These are phyloP conservation scores for Leavenworthia alabamica DNA, from an alignment of 345 rosid species.

Conservation along the genomic window DNA sequence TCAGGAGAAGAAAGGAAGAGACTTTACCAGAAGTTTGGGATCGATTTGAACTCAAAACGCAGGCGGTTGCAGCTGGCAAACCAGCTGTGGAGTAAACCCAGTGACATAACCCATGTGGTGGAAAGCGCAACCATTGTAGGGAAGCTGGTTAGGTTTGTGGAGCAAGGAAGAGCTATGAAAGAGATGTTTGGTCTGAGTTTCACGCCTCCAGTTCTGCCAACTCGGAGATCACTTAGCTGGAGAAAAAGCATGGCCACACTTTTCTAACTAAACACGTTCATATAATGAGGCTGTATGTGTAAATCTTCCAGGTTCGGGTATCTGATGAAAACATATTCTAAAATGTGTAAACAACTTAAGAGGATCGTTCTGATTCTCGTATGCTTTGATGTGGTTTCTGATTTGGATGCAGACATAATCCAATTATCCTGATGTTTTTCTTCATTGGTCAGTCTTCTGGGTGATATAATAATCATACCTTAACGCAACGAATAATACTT, in stretches of 20 bases:
- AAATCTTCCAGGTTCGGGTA: conserved; percentile 17
- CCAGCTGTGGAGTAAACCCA: conserved; percentile 58
- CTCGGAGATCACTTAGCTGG: conserved; percentile 63
- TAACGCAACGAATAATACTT: not conserved
- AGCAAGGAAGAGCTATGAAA: conserved; percentile 71
- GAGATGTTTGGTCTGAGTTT: conserved; percentile 92
- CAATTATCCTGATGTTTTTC: not conserved
- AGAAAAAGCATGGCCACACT: conserved; percentile 56
- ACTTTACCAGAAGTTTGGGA: conserved; percentile 76
- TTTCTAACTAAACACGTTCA: conserved; percentile 27
- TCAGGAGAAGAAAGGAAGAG: conserved; percentile 55
- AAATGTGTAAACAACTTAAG: not conserved
- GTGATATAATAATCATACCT: not conserved
- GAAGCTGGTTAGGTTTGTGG: conserved; percentile 67
- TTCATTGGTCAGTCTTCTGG: not conserved
- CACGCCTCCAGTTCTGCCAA: conserved; percentile 44
- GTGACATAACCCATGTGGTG: conserved; percentile 46
- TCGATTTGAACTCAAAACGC: conserved; percentile 57
- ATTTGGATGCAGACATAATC: not conserved
- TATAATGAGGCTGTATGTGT: conserved; percentile 9
- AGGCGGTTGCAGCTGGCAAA: conserved; percentile 71
- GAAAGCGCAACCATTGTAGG: conserved; percentile 82
- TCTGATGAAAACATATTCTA: not conserved
- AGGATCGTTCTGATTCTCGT: not conserved
- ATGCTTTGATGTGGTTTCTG: not conserved